Evolutionary conservation across 2,329 filamentous ascomycete species (phyloP), one percentile per base, ranked within the genome.

Genomic region (Diaporthe sp.): DNA sequence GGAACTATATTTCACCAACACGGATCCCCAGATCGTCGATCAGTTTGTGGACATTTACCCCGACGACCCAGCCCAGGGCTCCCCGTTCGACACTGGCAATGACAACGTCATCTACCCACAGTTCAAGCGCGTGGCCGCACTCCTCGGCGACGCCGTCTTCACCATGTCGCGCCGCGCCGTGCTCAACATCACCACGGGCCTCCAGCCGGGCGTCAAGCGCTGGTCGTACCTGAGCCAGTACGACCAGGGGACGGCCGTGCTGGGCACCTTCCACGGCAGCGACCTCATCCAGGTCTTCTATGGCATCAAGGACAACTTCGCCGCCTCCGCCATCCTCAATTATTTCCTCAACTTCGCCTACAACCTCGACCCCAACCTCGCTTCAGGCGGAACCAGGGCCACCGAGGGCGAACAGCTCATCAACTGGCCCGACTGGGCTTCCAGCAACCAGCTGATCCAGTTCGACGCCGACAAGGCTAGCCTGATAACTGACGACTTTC

Each of bases 171-270:
- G 94, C 0, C 91, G 94, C 22, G 76, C 88, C 10, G 92, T 94
- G 82, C 88, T 97, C 37, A 80, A 87, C 19, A 76, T 80, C 0
- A 82, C 90, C 1, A 80, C 82, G 0, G 73, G 84, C 1, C 83
- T 85, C 19, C 87, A 91, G 77, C 91, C 92, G 0, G 79, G 83
- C 49, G 90, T 95, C 0, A 91, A 91, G 0, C 85, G 87, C 2
- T 97, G 94, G 94, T 94, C 92, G 0, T 97, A 95, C 84, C 88
- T 97, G 1, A 85, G 92, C 0, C 92, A 91, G 0, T 96, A 95
- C 84, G 84, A 93, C 85, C 91, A 93, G 80, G 92, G 92, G 13
- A 93, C 91, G 0, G 92, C 94, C 0, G 84, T 96, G 65, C 83
- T 96, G 0, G 94, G 95, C n/a, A 96, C 94, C 0, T 94, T 95